A percentile compares a stretch with the other conserved stretches of the same genome.
These are phyloP conservation scores for Metschnikowia chrysomelidarum DNA, from an alignment of 805 yeast genomes.

Conservation along the genomic window DNA sequence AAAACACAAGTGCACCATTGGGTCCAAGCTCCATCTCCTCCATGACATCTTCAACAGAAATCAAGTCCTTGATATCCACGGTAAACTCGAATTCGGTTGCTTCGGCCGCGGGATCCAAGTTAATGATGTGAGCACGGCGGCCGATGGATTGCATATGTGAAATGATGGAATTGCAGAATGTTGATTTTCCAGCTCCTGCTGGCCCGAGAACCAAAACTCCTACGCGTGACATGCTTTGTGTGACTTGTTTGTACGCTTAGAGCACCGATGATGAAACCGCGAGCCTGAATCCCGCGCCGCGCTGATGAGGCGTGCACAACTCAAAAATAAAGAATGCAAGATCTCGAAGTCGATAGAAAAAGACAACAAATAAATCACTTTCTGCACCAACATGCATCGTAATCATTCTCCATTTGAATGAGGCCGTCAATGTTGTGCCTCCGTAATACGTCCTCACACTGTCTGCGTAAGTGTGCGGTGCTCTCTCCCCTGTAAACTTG, in stretches of 20 bases:
- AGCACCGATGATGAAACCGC: not conserved
- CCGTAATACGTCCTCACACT: slow-evolving; percentile 56
- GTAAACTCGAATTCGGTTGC: slow-evolving; percentile 89
- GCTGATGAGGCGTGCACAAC: slow-evolving; percentile 17
- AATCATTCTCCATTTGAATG: slow-evolving; percentile 68
- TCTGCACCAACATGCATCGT: slow-evolving; percentile 66
- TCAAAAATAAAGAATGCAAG: slow-evolving; percentile 2
- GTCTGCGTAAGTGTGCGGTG: slow-evolving; percentile 54
- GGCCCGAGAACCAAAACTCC: slow-evolving; percentile 95
- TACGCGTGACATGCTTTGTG: slow-evolving; percentile 74
- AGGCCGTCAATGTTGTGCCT: slow-evolving; percentile 50
- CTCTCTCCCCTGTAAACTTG: slow-evolving; percentile 70
- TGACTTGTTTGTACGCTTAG: slow-evolving; percentile 1
- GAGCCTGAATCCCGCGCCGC: too few species aligned
- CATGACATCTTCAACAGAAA: slow-evolving; percentile 90
- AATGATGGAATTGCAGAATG: slow-evolving; percentile 87
- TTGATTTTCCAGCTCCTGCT: slow-evolving; percentile 94
- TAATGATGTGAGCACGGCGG: slow-evolving; percentile 90
- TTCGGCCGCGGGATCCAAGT: slow-evolving; percentile 96
- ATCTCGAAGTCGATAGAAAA: too few species aligned
- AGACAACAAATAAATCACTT: not conserved
- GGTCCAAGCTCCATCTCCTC: slow-evolving; percentile 94
- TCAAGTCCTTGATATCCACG: slow-evolving; percentile 86
- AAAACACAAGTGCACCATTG: slow-evolving; percentile 89
- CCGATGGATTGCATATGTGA: slow-evolving; percentile 88